Evolutionary conservation across 495 filamentous ascomycete species (phyloP), one percentile per base, ranked within the genome.

Genomic region (Neurospora sp.): DNA sequence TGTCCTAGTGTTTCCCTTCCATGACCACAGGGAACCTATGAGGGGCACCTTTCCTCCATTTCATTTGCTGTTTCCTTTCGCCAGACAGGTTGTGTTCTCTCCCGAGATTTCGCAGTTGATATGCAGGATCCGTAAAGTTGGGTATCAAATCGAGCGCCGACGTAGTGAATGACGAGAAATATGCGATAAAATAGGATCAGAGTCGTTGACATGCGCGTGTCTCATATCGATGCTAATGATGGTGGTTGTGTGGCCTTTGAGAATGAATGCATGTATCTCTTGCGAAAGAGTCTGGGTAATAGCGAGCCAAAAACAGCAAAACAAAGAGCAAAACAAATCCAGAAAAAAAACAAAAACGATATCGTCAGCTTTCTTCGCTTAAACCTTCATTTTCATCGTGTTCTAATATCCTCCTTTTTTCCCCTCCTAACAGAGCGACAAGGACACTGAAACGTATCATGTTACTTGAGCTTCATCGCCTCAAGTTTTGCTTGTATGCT

Each of bases 401-500:
- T 65, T 65, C 53, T 35, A 65, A 65, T 37, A 65, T 65, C 53
- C 53, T 61, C 14, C 53, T 14, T 65, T 31, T 5, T 35, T 65
- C 18, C 27, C 53, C 53, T 35, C 53, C 53, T 65, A 35, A 12
- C 53, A 44, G 10, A 40, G 71, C 10, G 35, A 61, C 70, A 39
- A 20, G 31, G 41, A 39, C 20, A 38, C 12, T 16, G n/a, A 27
- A 71, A 9, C 7, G 18, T 27, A 71, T 69, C 53, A 7, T 69
- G 75, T 77, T 72, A 79, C 65, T 78, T 76, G 71, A 87, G 75
- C 35, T 77, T 81, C 72, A 89, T 45, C 9, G 71, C 79, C 39
- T 84, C 86, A 61, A 93, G 80, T 73, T 85, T 87, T 59, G 84
- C 86, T 77, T 90, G 85, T 12, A 94, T 82, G 42, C 83, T 87